A percentile compares a stretch with the other conserved stretches of the same genome.
Conservation (phyloP, 306 rosid species). For the Ochetophila trinervis region DNA sequence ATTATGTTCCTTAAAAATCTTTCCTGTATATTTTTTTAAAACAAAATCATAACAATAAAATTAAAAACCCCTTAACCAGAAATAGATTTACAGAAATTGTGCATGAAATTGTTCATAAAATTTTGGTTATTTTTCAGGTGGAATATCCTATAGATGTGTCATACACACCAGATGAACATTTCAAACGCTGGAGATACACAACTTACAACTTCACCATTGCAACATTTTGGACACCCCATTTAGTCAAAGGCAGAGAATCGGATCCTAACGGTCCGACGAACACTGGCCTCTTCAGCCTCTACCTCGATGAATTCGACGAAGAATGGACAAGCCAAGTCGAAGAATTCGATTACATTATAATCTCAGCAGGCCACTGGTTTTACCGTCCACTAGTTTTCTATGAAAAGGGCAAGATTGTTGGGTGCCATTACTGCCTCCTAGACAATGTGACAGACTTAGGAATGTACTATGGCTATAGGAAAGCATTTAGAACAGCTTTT, state of each 20-base stretch:
- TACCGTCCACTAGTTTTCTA: slow-evolving; percentile 49
- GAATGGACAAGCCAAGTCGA: slow-evolving; percentile 56
- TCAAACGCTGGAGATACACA: slow-evolving; percentile 69
- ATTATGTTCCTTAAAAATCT: no score
- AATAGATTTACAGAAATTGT: no score
- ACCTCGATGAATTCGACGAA: slow-evolving; percentile 72
- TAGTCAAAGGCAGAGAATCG: slow-evolving; percentile 51
- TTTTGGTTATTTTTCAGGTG: slow-evolving; percentile 33
- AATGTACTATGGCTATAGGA: slow-evolving; percentile 64
- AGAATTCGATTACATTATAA: slow-evolving; percentile 55
- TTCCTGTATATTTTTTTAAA: background rate
- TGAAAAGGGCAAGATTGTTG: slow-evolving; percentile 46
- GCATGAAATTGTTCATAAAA: no score
- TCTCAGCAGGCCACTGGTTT: slow-evolving; percentile 90
- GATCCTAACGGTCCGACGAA: slow-evolving; percentile 48
- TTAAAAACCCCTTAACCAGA: no score
- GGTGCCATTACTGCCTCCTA: slow-evolving; percentile 65
- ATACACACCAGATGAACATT: slow-evolving; percentile 41
- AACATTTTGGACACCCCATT: slow-evolving; percentile 73
- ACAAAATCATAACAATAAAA: no score
- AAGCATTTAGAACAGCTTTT: slow-evolving; percentile 62
- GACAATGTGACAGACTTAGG: slow-evolving; percentile 57
- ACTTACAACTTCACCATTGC: slow-evolving; percentile 81
- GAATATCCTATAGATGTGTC: slow-evolving; percentile 87
- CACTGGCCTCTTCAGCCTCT: slow-evolving; percentile 52